phyloP scores from a whole-genome alignment of 1,284 basidiomycete species.

The Malassezia restricta region DNA sequence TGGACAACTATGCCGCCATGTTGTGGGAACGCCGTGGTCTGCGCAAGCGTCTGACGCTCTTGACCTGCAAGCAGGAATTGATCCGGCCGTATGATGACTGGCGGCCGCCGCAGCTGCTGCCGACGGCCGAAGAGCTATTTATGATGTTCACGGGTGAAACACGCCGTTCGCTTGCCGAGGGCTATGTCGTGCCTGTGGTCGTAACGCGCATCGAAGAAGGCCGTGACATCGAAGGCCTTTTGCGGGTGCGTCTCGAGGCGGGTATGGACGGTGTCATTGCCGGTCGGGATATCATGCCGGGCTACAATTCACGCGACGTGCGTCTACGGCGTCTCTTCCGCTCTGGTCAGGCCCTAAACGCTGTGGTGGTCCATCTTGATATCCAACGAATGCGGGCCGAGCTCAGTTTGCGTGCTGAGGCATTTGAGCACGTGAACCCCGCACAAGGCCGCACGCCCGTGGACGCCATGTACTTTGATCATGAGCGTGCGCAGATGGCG shows the following conservation, averaged over 20 bases:
- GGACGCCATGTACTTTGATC: slow-evolving; percentile 61
- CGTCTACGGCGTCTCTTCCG: slow-evolving; percentile 30
- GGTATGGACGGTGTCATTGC: slow-evolving; percentile 54
- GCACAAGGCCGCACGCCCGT: slow-evolving; percentile 56
- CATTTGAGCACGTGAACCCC: slow-evolving; percentile 59
- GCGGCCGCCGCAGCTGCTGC: slow-evolving; percentile 59
- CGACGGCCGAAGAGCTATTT: slow-evolving; percentile 67
- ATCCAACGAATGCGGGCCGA: slow-evolving; percentile 60
- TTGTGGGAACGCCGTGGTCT: slow-evolving; percentile 54
- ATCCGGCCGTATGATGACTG: slow-evolving; percentile 70
- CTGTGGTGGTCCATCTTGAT: slow-evolving; percentile 64
- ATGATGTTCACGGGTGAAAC: slow-evolving; percentile 96
- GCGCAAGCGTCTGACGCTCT: slow-evolving; percentile 54
- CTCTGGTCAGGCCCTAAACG: slow-evolving; percentile 63
- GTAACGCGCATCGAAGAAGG: slow-evolving; percentile 52
- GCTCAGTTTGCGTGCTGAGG: slow-evolving; percentile 62
- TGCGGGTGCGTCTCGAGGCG: slow-evolving; percentile 70
- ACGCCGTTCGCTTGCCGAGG: slow-evolving; percentile 60
- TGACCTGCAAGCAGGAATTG: slow-evolving; percentile 65
- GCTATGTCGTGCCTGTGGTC: slow-evolving; percentile 75
- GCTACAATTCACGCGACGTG: slow-evolving; percentile 24
- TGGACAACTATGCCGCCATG: slow-evolving; percentile 92
- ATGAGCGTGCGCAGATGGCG: slow-evolving; percentile 58
- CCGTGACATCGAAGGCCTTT: slow-evolving; percentile 29
- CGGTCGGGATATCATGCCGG: slow-evolving; percentile 26